Evolutionary conservation across 768 basidiomycete species (phyloP).

Genomic region (Udeniomyces megalosporus): DNA sequence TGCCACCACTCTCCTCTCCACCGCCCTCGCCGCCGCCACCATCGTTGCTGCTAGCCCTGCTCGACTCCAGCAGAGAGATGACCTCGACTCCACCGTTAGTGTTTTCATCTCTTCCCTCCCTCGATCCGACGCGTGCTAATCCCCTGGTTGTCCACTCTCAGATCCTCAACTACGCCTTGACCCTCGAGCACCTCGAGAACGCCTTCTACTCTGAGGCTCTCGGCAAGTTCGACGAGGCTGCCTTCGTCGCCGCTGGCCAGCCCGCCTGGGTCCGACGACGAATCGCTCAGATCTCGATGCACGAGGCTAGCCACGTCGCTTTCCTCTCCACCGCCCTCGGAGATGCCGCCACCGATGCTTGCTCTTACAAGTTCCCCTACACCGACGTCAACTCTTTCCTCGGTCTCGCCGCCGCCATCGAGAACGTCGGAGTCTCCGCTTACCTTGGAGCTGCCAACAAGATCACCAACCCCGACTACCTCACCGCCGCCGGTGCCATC

Average conservation of each 20-base stretch:
- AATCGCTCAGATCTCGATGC: conserved; percentile 30
- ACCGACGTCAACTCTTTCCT: conserved; percentile 15
- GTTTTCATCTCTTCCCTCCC: too few relatives aligned
- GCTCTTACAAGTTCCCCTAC: conserved; percentile 34
- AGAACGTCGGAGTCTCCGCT: conserved; percentile 42
- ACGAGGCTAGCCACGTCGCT: conserved; percentile 43
- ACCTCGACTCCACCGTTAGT: too few relatives aligned
- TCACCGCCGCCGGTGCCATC: conserved; percentile 34
- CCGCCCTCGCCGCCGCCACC: neutral
- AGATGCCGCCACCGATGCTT: conserved; percentile 29
- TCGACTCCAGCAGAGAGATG: conserved; percentile 19
- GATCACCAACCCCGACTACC: conserved; percentile 7
- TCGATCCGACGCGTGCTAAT: too few relatives aligned
- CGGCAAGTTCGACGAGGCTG: conserved; percentile 36
- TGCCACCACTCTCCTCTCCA: conserved; percentile 15
- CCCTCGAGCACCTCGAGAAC: conserved; percentile 8
- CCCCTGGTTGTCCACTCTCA: too few relatives aligned
- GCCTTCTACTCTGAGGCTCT: conserved; percentile 26
- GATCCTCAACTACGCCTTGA: neutral
- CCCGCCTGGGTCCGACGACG: conserved; percentile 33
- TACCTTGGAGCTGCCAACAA: conserved; percentile 39
- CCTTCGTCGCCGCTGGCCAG: conserved; percentile 34
- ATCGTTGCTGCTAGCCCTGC: conserved; percentile 30
- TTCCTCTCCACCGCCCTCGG: conserved; percentile 38
- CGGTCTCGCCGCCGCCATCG: conserved; percentile 38